phyloP scores from a whole-genome alignment of 1,284 basidiomycete genomes.

The Irpex lacteus region DNA sequence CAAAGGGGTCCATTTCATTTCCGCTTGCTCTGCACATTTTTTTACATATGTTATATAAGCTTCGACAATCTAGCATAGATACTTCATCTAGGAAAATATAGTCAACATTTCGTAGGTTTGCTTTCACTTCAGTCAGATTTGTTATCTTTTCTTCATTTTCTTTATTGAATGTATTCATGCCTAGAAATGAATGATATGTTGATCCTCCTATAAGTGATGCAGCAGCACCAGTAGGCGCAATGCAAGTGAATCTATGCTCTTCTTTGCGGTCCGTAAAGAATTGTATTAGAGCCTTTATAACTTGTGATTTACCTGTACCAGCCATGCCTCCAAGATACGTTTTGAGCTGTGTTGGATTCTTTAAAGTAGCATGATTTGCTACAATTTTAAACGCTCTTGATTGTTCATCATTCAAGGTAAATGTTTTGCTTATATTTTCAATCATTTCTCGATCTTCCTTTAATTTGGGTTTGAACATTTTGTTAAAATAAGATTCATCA shows the following conservation, averaged over 20 bases:
- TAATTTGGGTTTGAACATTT: not conserved
- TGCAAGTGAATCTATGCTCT: slow-evolving; percentile 6
- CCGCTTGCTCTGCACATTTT: too few species aligned
- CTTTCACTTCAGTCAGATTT: not conserved
- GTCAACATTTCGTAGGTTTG: slow-evolving; percentile 14
- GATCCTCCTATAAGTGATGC: slow-evolving; percentile 12
- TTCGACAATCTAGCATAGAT: slow-evolving; percentile 13
- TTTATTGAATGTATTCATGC: not conserved
- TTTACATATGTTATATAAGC: slow-evolving; percentile 3
- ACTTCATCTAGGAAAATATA: slow-evolving; percentile 31
- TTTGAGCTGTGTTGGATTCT: slow-evolving; percentile 17
- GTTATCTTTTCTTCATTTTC: not conserved
- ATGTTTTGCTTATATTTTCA: not conserved
- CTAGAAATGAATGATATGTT: slow-evolving; percentile 16
- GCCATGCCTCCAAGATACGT: slow-evolving; percentile 34
- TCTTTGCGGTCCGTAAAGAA: slow-evolving; percentile 9
- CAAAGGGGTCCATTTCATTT: slow-evolving; percentile 9
- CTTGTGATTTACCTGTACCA: slow-evolving; percentile 35
- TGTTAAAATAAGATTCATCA: not conserved
- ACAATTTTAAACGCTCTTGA: not conserved
- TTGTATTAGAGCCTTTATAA: slow-evolving; percentile 27
- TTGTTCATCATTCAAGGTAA: slow-evolving; percentile 12
- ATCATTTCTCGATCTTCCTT: not conserved
- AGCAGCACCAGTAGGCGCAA: slow-evolving; percentile 16
- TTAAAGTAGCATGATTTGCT: not conserved